Conservation (phyloP, 2,329 filamentous ascomycete genomes). For the Ophiostoma sp. region DNA sequence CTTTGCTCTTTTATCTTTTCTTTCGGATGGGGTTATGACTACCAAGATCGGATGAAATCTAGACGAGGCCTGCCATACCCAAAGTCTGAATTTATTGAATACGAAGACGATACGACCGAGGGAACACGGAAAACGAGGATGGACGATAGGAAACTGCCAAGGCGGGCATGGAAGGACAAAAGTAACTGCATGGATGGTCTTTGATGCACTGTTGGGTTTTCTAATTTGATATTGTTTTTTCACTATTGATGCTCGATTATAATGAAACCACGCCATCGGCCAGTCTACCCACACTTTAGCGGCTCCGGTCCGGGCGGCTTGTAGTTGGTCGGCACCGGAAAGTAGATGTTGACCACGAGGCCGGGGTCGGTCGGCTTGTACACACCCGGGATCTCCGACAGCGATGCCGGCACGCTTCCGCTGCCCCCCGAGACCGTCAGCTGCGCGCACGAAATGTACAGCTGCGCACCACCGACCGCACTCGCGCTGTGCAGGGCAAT, state of each 20-base stretch:
- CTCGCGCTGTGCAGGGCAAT: constrained; percentile 35
- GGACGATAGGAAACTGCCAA: neutral
- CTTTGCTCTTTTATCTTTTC: neutral
- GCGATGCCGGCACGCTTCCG: neutral
- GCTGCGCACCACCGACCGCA: constrained; percentile 34
- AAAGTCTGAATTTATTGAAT: too few relatives aligned
- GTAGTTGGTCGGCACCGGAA: neutral
- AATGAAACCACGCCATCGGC: too few relatives aligned
- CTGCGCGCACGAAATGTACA: constrained; percentile 35
- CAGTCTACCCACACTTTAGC: neutral
- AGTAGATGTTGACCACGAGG: neutral
- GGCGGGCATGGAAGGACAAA: constrained; percentile 5
- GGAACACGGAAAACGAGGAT: neutral
- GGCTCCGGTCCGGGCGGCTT: neutral
- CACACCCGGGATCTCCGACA: neutral
- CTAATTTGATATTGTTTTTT: constrained; percentile 4
- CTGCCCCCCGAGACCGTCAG: constrained; percentile 29
- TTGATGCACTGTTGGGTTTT: constrained; percentile 11
- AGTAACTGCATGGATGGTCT: constrained; percentile 15
- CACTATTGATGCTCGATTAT: too few relatives aligned
- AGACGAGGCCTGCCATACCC: neutral
- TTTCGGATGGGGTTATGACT: neutral
- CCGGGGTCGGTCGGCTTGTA: neutral
- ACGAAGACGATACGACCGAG: neutral
- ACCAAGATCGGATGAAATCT: neutral